Percentiles rank a stretch among this genome's conserved stretches.
Conservation (phyloP, 2,329 filamentous ascomycete species). For the Chaetoscypha palmicola region DNA sequence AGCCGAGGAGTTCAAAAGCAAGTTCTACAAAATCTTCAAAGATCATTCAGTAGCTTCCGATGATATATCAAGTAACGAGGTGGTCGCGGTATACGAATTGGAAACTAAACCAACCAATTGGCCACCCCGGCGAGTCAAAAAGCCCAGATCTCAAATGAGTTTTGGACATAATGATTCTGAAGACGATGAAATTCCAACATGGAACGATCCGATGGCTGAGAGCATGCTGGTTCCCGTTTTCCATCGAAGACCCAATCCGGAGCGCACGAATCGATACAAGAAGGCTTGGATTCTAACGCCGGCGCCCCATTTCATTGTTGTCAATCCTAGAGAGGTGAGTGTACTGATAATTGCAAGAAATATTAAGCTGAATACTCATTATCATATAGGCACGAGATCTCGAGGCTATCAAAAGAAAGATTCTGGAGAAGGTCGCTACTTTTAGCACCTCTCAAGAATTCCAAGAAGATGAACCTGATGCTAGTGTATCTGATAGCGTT, state of each 20-base stretch:
- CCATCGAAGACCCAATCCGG: constrained; percentile 44
- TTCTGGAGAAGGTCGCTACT: constrained; percentile 67
- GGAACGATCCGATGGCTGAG: constrained; percentile 57
- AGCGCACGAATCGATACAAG: constrained; percentile 23
- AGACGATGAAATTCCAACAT: constrained; percentile 41
- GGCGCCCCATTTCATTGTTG: constrained; percentile 62
- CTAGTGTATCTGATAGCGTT: constrained; percentile 43
- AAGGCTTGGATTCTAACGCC: constrained; percentile 30
- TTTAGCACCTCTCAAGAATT: constrained; percentile 68
- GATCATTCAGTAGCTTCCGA: constrained; percentile 64
- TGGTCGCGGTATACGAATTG: constrained; percentile 69
- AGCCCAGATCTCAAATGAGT: constrained; percentile 39
- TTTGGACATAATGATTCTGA: constrained; percentile 37
- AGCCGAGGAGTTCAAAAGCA: constrained; percentile 73
- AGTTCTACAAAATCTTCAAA: constrained; percentile 81
- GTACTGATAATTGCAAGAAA: constrained; percentile 32
- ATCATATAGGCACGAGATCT: constrained; percentile 46
- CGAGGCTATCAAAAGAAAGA: constrained; percentile 70
- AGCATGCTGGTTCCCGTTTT: constrained; percentile 64
- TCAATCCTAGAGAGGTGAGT: constrained; percentile 65
- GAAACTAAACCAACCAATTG: constrained; percentile 74
- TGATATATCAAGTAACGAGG: constrained; percentile 56
- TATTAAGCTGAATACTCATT: neutral
- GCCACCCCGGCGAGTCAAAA: constrained; percentile 44
- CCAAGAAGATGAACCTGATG: constrained; percentile 32